Conservation (phyloP, 2,329 filamentous ascomycete genomes). For the Phyllosticta capitalensis region DNA sequence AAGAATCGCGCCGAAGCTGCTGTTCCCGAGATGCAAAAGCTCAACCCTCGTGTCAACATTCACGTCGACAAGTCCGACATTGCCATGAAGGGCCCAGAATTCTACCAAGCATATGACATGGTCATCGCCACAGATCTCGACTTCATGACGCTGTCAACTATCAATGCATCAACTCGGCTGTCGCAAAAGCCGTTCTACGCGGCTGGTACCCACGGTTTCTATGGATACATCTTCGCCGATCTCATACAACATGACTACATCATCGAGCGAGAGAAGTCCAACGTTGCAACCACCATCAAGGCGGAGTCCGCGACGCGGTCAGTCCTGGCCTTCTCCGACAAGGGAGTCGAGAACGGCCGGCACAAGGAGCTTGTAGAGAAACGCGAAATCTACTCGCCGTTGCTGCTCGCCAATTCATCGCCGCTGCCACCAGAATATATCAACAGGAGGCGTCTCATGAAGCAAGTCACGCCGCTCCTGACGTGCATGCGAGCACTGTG, state of each 20-base stretch:
- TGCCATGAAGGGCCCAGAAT: slow-evolving; percentile 58
- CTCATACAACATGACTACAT: slow-evolving; percentile 84
- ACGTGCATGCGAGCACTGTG: slow-evolving; percentile 83
- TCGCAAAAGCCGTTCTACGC: slow-evolving; percentile 79
- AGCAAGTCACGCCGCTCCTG: slow-evolving; percentile 71
- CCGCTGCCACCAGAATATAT: slow-evolving; percentile 59
- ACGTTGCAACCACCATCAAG: slow-evolving; percentile 49
- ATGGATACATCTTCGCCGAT: slow-evolving; percentile 91
- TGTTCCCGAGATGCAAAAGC: slow-evolving; percentile 63
- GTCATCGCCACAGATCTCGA: slow-evolving; percentile 84
- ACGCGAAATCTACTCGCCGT: slow-evolving; percentile 79
- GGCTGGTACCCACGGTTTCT: slow-evolving; percentile 76
- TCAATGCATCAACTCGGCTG: slow-evolving; percentile 80
- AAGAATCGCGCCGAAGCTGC: slow-evolving; percentile 79
- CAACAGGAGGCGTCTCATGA: slow-evolving; percentile 56
- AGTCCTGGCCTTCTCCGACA: slow-evolving; percentile 61
- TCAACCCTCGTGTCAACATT: slow-evolving; percentile 82
- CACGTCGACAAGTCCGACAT: slow-evolving; percentile 60
- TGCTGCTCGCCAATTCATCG: slow-evolving; percentile 75
- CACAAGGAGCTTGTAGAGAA: slow-evolving; percentile 81
- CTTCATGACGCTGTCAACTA: slow-evolving; percentile 60
- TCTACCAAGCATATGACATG: slow-evolving; percentile 71
- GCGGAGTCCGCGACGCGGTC: slow-evolving; percentile 70
- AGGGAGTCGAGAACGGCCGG: slow-evolving; percentile 52
- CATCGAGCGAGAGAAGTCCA: slow-evolving; percentile 75